Evolutionary conservation across 2,329 filamentous ascomycete genomes (phyloP).

Genomic region (Amauroascus niger): DNA sequence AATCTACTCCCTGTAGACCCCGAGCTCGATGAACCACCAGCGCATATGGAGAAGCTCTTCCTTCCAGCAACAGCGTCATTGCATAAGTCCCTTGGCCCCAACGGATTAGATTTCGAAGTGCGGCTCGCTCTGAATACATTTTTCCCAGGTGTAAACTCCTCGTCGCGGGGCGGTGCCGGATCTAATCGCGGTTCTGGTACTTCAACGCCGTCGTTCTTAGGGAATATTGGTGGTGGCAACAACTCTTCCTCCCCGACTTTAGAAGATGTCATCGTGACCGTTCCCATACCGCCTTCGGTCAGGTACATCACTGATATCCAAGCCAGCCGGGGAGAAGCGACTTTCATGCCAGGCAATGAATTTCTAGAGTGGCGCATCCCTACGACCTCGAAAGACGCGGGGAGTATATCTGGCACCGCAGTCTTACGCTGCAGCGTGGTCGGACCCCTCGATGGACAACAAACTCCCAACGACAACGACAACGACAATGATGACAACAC

Average conservation of each 20-base stretch:
- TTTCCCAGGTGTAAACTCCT: constrained; percentile 45
- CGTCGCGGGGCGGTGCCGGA: constrained; percentile 21
- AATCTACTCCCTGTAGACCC: constrained; percentile 68
- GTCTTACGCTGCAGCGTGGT: constrained; percentile 71
- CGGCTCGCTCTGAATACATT: constrained; percentile 61
- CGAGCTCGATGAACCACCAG: constrained; percentile 47
- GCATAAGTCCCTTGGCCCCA: constrained; percentile 63
- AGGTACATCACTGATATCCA: constrained; percentile 75
- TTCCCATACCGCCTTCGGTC: constrained; percentile 70
- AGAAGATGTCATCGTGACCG: constrained; percentile 66
- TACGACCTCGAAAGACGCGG: constrained; percentile 56
- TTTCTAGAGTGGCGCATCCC: constrained; percentile 74
- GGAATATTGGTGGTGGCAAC: constrained; percentile 40
- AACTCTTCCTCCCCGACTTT: constrained; percentile 52
- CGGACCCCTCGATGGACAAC: constrained; percentile 47
- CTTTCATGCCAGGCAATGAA: constrained; percentile 63
- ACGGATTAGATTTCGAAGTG: constrained; percentile 81
- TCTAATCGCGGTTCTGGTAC: constrained; percentile 37
- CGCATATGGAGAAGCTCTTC: constrained; percentile 55
- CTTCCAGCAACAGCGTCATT: constrained; percentile 75
- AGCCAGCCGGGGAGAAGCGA: constrained; percentile 71
- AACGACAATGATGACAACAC: constrained; percentile 12
- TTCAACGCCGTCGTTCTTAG: constrained; percentile 42
- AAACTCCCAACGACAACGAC: constrained; percentile 35
- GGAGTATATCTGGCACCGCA: constrained; percentile 56